Evolutionary conservation across 306 rosid species (phyloP).

Genomic region (Geum urbanum): DNA sequence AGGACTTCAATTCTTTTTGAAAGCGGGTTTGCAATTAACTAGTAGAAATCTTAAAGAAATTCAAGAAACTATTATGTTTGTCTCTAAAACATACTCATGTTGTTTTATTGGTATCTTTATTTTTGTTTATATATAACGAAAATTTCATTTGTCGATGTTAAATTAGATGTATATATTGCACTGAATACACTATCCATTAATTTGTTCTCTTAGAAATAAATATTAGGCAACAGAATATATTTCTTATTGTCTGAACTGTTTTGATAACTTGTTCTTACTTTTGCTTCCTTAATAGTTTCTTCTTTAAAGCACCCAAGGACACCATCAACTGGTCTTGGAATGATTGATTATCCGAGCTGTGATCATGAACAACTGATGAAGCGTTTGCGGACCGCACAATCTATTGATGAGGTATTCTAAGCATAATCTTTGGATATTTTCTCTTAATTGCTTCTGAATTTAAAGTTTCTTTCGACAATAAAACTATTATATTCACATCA

Average conservation of each 20-base stretch:
- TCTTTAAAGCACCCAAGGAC: conserved; percentile 49
- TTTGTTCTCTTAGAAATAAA: neutral
- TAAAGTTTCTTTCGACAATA: neutral
- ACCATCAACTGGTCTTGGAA: conserved; percentile 41
- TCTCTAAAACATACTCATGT: neutral
- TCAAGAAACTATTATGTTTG: neutral
- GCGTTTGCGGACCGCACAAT: conserved; percentile 46
- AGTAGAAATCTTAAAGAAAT: neutral
- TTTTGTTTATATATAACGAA: neutral
- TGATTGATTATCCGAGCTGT: conserved; percentile 40
- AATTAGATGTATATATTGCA: neutral
- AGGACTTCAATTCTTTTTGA: conserved; percentile 19
- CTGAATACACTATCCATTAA: conserved; percentile 17
- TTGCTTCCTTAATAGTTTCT: conserved; percentile 34
- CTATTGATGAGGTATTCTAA: conserved; percentile 48
- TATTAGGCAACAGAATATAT: neutral
- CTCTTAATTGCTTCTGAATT: neutral
- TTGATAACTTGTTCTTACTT: conserved; percentile 14
- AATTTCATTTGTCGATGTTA: neutral
- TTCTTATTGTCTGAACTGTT: neutral
- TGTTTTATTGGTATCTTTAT: neutral
- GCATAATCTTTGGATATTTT: neutral
- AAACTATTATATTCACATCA: conserved; percentile 2
- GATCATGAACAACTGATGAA: conserved; percentile 47
- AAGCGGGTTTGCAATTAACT: conserved; percentile 1